phyloP scores from a whole-genome alignment of 83 land plant species.

The Picea mariana region DNA sequence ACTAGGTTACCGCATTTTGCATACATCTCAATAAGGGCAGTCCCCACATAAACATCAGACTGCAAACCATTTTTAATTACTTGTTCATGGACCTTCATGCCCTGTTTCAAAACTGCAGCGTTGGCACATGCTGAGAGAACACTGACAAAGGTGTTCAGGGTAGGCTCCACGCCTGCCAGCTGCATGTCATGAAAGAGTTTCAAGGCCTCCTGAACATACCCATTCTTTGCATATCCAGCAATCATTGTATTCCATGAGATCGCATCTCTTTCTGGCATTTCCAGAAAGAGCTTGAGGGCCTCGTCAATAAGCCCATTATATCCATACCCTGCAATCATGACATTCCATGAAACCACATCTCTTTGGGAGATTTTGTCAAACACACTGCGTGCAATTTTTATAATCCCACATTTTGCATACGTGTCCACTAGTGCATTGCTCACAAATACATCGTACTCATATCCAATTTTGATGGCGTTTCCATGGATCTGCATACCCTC shows the following conservation, averaged over 20 bases:
- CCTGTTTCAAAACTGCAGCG: conserved; percentile 21
- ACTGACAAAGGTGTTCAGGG: conserved; percentile 24
- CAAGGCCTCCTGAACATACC: conserved; percentile 20
- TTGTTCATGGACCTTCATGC: conserved; percentile 29
- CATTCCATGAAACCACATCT: conserved; percentile 17
- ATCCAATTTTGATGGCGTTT: not conserved
- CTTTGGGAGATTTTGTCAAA: not conserved
- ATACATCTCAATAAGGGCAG: conserved; percentile 37
- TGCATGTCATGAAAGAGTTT: conserved; percentile 24
- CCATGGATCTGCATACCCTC: conserved; percentile 6
- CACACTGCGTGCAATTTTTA: conserved; percentile 11
- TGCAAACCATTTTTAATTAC: no score
- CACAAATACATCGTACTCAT: not conserved
- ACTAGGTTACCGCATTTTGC: conserved; percentile 37
- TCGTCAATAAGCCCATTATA: conserved; percentile 21
- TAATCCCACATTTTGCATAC: conserved; percentile 12
- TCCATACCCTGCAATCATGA: conserved; percentile 27
- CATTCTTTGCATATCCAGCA: conserved; percentile 27
- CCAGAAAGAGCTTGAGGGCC: conserved; percentile 26
- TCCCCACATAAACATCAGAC: conserved; percentile 23
- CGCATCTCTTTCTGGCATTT: conserved; percentile 24
- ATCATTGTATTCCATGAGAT: conserved; percentile 44
- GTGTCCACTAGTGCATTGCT: conserved; percentile 15
- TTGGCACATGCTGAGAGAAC: conserved; percentile 36
- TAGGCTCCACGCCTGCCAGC: conserved; percentile 18